Conservation (phyloP, 106 monocot genomes). For the Vanilla planifolia region DNA sequence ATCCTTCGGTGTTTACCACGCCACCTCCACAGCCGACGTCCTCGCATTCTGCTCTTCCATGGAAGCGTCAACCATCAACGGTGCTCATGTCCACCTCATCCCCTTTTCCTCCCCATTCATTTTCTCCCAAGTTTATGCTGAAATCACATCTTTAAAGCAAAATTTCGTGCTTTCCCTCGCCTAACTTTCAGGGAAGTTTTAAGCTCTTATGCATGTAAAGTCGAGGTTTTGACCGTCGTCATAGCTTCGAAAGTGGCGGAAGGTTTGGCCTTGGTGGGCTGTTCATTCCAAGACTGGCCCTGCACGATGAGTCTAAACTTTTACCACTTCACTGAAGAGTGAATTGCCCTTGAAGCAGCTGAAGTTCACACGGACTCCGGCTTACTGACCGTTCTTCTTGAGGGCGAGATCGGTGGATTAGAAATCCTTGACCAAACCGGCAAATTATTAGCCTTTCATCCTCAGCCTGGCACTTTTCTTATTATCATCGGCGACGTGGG, state of each 20-base stretch:
- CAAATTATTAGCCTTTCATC: conserved; percentile 30
- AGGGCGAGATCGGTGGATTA: conserved; percentile 53
- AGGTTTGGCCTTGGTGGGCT: conserved; percentile 27
- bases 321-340: conserved; percentile 34
- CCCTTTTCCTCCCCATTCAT: neutral
- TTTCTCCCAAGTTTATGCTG: neutral
- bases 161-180: too few species aligned
- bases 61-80: conserved; percentile 25
- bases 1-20: conserved; percentile 47
- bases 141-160: neutral
- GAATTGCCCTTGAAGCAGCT: conserved; percentile 34
- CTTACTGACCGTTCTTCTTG: conserved; percentile 63
- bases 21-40: conserved; percentile 25
- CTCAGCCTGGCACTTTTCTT: conserved; percentile 39
- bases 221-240: conserved; percentile 22
- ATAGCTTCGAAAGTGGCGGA: conserved; percentile 36
- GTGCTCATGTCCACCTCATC: conserved; percentile 1
- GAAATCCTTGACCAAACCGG: conserved; percentile 40
- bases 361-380: conserved; percentile 45
- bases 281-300: conserved; percentile 36
- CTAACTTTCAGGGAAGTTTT: conserved; percentile 27
- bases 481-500: conserved; percentile 55
- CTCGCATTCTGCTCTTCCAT: conserved; percentile 40
- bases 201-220: conserved; percentile 20
- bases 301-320: conserved; percentile 43